These are phyloP conservation scores for Amesomyces nigricolor DNA, from an alignment of 2,329 filamentous ascomycete species.

Conservation along the genomic window DNA sequence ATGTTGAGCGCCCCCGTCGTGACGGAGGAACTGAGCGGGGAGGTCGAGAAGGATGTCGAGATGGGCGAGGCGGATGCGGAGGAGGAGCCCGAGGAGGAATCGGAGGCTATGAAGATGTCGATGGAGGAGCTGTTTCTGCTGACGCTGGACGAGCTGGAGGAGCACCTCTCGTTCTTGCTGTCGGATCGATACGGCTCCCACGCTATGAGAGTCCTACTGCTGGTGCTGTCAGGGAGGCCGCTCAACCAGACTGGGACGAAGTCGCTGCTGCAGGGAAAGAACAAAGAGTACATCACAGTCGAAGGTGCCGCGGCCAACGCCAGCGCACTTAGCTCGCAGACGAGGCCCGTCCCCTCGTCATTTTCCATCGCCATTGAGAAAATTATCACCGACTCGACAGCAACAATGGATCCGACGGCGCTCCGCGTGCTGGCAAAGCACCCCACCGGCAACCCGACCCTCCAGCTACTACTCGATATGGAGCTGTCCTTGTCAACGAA, in stretches of 20 bases:
- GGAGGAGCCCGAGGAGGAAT: slow-evolving; percentile 34
- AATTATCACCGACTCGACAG: slow-evolving; percentile 71
- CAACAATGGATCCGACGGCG: slow-evolving; percentile 70
- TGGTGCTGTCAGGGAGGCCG: slow-evolving; percentile 79
- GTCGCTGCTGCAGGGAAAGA: slow-evolving; percentile 81
- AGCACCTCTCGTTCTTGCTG: slow-evolving; percentile 73
- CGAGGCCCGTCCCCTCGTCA: slow-evolving; percentile 65
- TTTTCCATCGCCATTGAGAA: slow-evolving; percentile 75
- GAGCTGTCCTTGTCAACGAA: slow-evolving; percentile 70
- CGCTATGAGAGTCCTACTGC: slow-evolving; percentile 74
- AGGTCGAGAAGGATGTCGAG: slow-evolving; percentile 38
- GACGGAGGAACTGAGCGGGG: slow-evolving; percentile 60
- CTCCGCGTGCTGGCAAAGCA: slow-evolving; percentile 81
- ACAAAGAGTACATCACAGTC: slow-evolving; percentile 76
- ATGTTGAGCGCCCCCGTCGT: slow-evolving; percentile 74
- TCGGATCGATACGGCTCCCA: slow-evolving; percentile 90
- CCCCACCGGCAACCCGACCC: slow-evolving; percentile 81
- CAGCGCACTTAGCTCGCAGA: slow-evolving; percentile 41
- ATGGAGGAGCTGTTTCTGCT: slow-evolving; percentile 84
- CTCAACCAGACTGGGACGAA: slow-evolving; percentile 64
- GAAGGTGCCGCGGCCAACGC: slow-evolving; percentile 46
- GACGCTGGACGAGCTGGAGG: slow-evolving; percentile 82
- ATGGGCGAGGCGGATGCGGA: slow-evolving; percentile 35
- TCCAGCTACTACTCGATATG: slow-evolving; percentile 85
- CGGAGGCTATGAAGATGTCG: slow-evolving; percentile 48